Percentiles rank a stretch among this genome's conserved stretches.
Conservation (phyloP, 371 early-diverging fungal species). For the Mucor racemosus region DNA sequence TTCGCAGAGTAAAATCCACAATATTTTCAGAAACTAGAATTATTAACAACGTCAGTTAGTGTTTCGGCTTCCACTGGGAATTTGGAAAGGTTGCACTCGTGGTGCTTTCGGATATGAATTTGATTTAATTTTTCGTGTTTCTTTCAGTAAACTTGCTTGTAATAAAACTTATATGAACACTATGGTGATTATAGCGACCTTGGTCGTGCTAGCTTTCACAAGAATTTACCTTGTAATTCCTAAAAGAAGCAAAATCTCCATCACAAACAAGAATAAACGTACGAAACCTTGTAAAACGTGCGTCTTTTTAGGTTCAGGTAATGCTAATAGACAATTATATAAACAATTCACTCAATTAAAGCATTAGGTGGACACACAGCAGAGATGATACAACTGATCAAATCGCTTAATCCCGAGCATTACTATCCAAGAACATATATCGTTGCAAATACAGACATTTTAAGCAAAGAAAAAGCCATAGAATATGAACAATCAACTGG, state of each 20-base stretch:
- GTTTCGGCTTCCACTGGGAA: too few relatives aligned
- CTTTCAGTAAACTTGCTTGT: background rate
- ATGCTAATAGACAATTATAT: slow-evolving; percentile 7
- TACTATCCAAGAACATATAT: slow-evolving; percentile 71
- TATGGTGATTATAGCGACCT: background rate
- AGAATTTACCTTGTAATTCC: slow-evolving; percentile 18
- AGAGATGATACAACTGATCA: slow-evolving; percentile 78
- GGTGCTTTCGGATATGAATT: too few relatives aligned
- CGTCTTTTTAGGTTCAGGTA: slow-evolving; percentile 57
- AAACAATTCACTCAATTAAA: background rate
- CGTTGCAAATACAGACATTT: slow-evolving; percentile 60
- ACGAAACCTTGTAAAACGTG: slow-evolving; percentile 25
- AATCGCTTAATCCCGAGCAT: slow-evolving; percentile 44
- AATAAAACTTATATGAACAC: background rate
- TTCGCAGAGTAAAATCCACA: too few relatives aligned
- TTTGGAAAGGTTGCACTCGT: too few relatives aligned
- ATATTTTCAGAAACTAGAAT: too few relatives aligned
- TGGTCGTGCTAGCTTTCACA: slow-evolving; percentile 1
- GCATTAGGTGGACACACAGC: slow-evolving; percentile 73
- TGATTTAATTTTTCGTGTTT: slow-evolving; percentile 10
- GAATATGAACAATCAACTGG: slow-evolving; percentile 46
- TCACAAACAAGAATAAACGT: background rate
- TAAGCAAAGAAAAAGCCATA: slow-evolving; percentile 61
- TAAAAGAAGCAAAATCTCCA: background rate
- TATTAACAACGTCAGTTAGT: too few relatives aligned